These are phyloP conservation scores for Cucumis melo DNA, from an alignment of 306 rosid genomes.

Conservation along the genomic window DNA sequence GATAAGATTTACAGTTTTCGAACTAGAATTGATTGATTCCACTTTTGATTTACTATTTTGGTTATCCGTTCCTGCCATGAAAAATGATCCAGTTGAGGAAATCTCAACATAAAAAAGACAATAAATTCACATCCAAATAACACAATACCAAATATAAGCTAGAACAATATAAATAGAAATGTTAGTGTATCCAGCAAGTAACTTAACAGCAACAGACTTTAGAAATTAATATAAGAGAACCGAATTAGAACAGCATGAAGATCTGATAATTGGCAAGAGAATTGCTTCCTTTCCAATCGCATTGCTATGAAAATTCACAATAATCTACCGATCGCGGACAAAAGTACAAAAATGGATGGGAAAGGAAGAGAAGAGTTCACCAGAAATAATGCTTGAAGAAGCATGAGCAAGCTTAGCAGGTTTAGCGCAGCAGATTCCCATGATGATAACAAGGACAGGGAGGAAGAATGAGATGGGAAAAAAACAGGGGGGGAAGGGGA, in stretches of 20 bases:
- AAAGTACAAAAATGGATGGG: background rate
- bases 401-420: slow-evolving; percentile 54
- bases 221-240: background rate
- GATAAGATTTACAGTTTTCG: slow-evolving; percentile 6
- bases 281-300: background rate
- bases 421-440: slow-evolving; percentile 56
- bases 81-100: background rate
- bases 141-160: background rate
- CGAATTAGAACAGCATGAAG: background rate
- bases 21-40: slow-evolving; percentile 14
- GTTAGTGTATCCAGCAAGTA: background rate
- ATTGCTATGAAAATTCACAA: background rate
- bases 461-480: background rate
- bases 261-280: background rate
- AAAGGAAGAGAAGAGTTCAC: slow-evolving; percentile 7
- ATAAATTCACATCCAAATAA: background rate
- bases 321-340: background rate
- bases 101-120: background rate
- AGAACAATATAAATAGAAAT: background rate
- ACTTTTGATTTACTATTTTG: slow-evolving; percentile 19
- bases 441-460: background rate
- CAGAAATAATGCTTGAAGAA: slow-evolving; percentile 44
- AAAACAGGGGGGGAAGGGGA: background rate
- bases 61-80: slow-evolving; percentile 27
- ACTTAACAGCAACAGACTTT: background rate